Percentiles rank a stretch among this genome's conserved stretches.
phyloP scores from a whole-genome alignment of 2,329 filamentous ascomycete species.

The Drechslerella coelobrocha region DNA sequence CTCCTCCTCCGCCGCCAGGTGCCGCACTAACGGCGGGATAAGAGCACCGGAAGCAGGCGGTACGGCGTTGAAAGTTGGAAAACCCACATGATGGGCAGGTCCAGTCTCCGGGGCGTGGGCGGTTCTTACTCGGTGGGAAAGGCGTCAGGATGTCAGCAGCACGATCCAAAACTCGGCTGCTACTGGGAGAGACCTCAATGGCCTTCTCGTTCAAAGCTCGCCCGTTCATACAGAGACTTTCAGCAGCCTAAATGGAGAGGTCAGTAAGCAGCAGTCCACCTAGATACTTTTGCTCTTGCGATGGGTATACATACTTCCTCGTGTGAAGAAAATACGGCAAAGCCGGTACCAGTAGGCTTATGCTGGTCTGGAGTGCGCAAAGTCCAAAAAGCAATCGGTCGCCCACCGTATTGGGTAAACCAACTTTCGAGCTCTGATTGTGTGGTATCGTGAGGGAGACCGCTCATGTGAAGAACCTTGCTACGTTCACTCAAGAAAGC shows the following conservation, averaged over 20 bases:
- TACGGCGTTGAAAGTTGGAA: slow-evolving; percentile 98
- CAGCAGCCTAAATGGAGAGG: slow-evolving; percentile 73
- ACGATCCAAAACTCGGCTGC: slow-evolving; percentile 92
- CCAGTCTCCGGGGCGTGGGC: slow-evolving; percentile 96
- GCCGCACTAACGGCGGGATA: slow-evolving; percentile 91
- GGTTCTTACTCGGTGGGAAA: slow-evolving; percentile 98
- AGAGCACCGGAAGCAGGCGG: slow-evolving; percentile 97
- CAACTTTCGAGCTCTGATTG: slow-evolving; percentile 98
- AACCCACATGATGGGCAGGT: slow-evolving; percentile 98
- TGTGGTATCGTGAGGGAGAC: slow-evolving; percentile 94
- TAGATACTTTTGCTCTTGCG: slow-evolving; percentile 57
- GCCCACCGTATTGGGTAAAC: slow-evolving; percentile 98
- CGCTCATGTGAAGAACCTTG: slow-evolving; percentile 98
- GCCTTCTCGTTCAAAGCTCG: slow-evolving; percentile 98
- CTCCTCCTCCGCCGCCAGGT: slow-evolving; percentile 67
- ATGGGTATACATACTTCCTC: slow-evolving; percentile 75
- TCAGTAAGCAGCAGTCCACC: slow-evolving; percentile 26
- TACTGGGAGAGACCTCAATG: slow-evolving; percentile 97
- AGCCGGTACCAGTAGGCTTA: slow-evolving; percentile 98
- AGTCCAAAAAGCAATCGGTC: slow-evolving; percentile 99
- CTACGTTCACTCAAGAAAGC: slow-evolving; percentile 95
- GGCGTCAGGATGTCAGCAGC: slow-evolving; percentile 95
- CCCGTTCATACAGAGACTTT: slow-evolving; percentile 98
- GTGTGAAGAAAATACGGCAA: slow-evolving; percentile 97
- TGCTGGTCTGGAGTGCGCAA: slow-evolving; percentile 96